phyloP scores from a whole-genome alignment of 257 asterid genomes.

The Fraxinus excelsior region DNA sequence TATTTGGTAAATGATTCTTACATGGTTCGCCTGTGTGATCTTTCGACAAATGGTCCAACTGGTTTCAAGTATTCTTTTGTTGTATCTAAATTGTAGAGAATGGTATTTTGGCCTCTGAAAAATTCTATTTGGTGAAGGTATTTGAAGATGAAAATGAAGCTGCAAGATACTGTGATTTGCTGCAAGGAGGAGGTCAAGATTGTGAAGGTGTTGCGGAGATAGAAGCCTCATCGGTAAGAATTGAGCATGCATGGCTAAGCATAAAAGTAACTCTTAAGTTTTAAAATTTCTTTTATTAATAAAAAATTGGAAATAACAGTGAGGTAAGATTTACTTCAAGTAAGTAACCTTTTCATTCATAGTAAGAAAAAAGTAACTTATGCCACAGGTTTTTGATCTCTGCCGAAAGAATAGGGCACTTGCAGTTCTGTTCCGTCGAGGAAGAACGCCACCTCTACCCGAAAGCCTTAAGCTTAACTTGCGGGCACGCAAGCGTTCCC shows the following conservation, averaged over 20 bases:
- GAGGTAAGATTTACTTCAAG: neutral
- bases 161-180: slow-evolving; percentile 83
- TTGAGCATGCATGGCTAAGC: slow-evolving; percentile 13
- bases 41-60: neutral
- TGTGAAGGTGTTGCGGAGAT: slow-evolving; percentile 96
- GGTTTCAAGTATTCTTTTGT: neutral
- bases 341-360: neutral
- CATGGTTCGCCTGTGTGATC: neutral
- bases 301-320: neutral
- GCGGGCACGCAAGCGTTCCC: slow-evolving; percentile 82
- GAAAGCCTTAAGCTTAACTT: slow-evolving; percentile 85
- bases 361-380: neutral
- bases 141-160: slow-evolving; percentile 94
- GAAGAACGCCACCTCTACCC: slow-evolving; percentile 85
- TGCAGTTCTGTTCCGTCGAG: slow-evolving; percentile 82
- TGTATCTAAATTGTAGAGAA: neutral
- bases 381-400: slow-evolving; percentile 81
- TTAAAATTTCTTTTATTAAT: slow-evolving; percentile 7
- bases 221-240: slow-evolving; percentile 88
- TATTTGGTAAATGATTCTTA: neutral
- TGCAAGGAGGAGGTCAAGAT: slow-evolving; percentile 88
- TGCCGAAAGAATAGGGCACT: slow-evolving; percentile 81
- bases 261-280: neutral
- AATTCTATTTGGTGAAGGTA: slow-evolving; percentile 42
- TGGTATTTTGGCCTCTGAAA: neutral